These are phyloP conservation scores for Leptographium wingfieldii DNA, from an alignment of 2,329 filamentous ascomycete species.

Conservation along the genomic window DNA sequence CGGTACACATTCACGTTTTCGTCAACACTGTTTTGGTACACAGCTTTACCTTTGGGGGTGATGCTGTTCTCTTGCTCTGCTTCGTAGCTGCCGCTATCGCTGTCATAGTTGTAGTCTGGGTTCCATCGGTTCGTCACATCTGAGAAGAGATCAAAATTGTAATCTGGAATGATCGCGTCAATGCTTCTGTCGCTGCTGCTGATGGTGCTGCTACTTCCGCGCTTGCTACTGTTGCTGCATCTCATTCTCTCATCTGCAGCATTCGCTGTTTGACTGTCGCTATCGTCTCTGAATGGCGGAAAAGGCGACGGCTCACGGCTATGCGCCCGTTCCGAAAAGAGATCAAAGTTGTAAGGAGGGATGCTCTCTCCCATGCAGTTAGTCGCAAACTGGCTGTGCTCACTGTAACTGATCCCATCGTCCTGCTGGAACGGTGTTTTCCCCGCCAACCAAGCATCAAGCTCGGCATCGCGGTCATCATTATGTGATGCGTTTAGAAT, in stretches of 20 bases:
- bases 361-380: neutral
- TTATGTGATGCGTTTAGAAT: neutral
- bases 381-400: neutral
- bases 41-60: neutral
- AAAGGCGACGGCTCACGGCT: neutral
- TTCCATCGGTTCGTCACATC: conserved; percentile 2
- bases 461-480: neutral
- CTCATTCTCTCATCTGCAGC: neutral
- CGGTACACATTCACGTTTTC: neutral
- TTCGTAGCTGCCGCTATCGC: neutral
- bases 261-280: neutral
- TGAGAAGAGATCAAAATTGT: conserved; percentile 9
- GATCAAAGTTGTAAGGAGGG: conserved; percentile 8
- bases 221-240: neutral
- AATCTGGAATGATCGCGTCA: conserved; percentile 2
- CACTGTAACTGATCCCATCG: neutral
- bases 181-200: neutral
- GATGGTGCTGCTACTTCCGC: neutral
- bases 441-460: conserved; percentile 2
- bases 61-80: neutral
- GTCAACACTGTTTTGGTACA: neutral
- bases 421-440: neutral
- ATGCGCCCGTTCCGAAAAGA: neutral
- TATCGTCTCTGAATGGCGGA: neutral
- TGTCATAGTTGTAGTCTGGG: neutral